phyloP scores from a whole-genome alignment of 1,284 basidiomycete species.

The Sanghuangporus sanghuang region DNA sequence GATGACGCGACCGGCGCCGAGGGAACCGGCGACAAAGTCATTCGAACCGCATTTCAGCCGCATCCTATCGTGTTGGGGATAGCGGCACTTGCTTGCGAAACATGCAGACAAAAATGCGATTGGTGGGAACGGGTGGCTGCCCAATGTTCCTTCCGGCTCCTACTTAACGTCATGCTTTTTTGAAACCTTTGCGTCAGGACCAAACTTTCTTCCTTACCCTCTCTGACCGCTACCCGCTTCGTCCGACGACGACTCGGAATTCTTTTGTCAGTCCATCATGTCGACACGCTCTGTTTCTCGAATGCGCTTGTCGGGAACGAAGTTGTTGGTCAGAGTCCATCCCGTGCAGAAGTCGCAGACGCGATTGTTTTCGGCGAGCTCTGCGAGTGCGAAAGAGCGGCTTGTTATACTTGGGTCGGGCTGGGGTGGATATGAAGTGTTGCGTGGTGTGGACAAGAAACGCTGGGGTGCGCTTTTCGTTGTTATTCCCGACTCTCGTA shows the following conservation, averaged over 20 bases:
- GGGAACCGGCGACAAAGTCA: too few relatives aligned
- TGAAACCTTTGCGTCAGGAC: neutral
- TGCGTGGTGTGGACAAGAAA: constrained; percentile 61
- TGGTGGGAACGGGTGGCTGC: neutral
- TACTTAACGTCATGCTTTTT: neutral
- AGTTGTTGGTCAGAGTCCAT: neutral
- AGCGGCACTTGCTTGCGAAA: constrained; percentile 14
- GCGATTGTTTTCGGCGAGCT: constrained; percentile 24
- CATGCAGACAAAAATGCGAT: neutral
- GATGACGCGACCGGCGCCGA: too few relatives aligned
- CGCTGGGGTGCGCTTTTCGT: constrained; percentile 49
- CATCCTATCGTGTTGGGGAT: neutral
- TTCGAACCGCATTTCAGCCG: too few relatives aligned
- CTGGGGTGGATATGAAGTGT: constrained; percentile 79
- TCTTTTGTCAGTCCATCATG: neutral
- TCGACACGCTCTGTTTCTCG: neutral
- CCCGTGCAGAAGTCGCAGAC: neutral
- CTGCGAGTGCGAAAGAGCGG: constrained; percentile 42
- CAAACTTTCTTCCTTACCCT: neutral
- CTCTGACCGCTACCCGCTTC: neutral
- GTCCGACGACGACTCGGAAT: neutral
- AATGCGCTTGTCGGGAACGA: neutral
- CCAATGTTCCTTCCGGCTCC: neutral
- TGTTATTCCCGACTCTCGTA: neutral
- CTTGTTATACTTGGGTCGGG: constrained; percentile 82